phyloP scores from a whole-genome alignment of 345 rosid genomes.

The Boechera stricta region DNA sequence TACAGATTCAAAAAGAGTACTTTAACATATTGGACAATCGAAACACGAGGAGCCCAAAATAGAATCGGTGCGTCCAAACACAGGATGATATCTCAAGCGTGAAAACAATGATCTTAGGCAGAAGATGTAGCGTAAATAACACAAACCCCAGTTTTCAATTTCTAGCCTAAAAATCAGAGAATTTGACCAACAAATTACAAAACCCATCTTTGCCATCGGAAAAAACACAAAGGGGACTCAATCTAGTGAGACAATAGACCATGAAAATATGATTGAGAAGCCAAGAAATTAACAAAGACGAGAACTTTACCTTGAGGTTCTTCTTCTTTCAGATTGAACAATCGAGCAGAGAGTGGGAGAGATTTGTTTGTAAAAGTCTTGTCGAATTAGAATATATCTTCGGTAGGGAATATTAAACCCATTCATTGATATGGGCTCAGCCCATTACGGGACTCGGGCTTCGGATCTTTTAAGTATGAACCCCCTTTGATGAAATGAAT shows the following conservation, averaged over 20 bases:
- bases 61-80: conserved; percentile 1
- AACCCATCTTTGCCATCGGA: neutral
- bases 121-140: neutral
- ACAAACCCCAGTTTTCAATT: conserved; percentile 1
- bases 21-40: neutral
- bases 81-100: neutral
- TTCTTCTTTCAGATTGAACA: conserved; percentile 29
- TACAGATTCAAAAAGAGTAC: neutral
- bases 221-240: neutral
- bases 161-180: neutral
- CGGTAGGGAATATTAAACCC: neutral
- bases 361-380: neutral
- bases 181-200: conserved; percentile 10
- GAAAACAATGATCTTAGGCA: neutral
- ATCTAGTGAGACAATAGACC: neutral
- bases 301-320: conserved; percentile 37
- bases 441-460: conserved; percentile 7
- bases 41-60: neutral
- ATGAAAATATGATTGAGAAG: neutral
- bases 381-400: conserved; percentile 11
- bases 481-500: no score
- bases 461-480: neutral
- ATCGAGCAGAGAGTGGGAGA: conserved; percentile 21
- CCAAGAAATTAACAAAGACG: neutral
- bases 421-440: conserved; percentile 16